Percentiles rank a stretch among this genome's conserved stretches.
Evolutionary conservation across 2,329 filamentous ascomycete genomes (phyloP).

Genomic region (Penicillium sp.): DNA sequence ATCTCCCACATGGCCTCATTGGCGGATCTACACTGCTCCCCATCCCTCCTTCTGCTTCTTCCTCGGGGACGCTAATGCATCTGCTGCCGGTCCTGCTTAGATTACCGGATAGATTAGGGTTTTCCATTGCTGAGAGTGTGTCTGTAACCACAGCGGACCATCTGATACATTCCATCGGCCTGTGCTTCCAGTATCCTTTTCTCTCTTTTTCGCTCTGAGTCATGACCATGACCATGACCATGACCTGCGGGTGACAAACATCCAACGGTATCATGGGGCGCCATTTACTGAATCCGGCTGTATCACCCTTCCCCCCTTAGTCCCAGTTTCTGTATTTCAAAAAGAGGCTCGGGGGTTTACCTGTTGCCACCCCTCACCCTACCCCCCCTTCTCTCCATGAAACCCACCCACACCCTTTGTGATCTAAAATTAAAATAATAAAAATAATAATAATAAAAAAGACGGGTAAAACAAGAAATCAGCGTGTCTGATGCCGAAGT

Average conservation of each 20-base stretch:
- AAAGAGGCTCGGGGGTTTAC: constrained; percentile 20
- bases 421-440: neutral
- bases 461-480: neutral
- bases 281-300: constrained; percentile 25
- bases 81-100: neutral
- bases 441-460: neutral
- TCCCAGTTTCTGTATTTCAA: constrained; percentile 15
- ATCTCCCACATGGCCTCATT: constrained; percentile 19
- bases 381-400: constrained; percentile 8
- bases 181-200: constrained; percentile 10
- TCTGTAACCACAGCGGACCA: constrained; percentile 22
- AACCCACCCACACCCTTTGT: neutral
- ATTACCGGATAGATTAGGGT: constrained; percentile 15
- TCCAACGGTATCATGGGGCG: constrained; percentile 23
- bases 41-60: neutral
- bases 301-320: constrained; percentile 26
- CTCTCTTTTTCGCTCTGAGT: constrained; percentile 11
- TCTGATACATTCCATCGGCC: constrained; percentile 27
- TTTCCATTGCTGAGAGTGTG: constrained; percentile 11
- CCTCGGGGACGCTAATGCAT: constrained; percentile 14
- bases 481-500: constrained; percentile 28
- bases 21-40: constrained; percentile 12
- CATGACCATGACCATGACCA: constrained; percentile 18
- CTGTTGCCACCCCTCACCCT: constrained; percentile 18
- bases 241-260: constrained; percentile 21